Evolutionary conservation across 2,329 filamentous ascomycete genomes (phyloP).

Genomic region (Phaeoacremonium minimum): DNA sequence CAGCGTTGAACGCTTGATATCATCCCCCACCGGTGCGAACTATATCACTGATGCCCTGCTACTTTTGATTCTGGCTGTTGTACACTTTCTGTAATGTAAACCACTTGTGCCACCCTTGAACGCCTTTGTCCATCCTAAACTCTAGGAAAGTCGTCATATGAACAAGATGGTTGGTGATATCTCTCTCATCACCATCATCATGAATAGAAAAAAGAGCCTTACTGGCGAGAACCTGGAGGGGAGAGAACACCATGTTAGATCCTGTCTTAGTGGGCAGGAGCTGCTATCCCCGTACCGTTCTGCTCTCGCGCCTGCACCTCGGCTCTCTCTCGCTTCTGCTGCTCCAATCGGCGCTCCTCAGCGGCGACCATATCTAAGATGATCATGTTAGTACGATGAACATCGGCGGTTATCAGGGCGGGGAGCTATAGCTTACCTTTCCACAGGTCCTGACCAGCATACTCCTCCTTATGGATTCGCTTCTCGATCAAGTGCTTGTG

Average conservation of each 20-base stretch:
- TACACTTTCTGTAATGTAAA: not conserved
- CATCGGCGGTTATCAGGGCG: not conserved
- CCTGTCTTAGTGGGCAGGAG: conserved; percentile 14
- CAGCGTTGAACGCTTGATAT: too few species aligned
- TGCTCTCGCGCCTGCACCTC: conserved; percentile 11
- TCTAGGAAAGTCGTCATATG: too few species aligned
- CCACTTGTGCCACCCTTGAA: too few species aligned
- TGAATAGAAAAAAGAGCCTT: too few species aligned
- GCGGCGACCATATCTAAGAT: conserved; percentile 72
- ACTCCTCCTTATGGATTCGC: conserved; percentile 80
- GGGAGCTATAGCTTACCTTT: conserved; percentile 55
- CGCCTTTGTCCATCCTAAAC: too few species aligned
- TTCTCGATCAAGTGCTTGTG: conserved; percentile 84
- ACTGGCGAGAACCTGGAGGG: not conserved
- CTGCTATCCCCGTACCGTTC: too few species aligned
- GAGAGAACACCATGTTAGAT: not conserved
- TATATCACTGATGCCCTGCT: too few species aligned
- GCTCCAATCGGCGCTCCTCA: conserved; percentile 60
- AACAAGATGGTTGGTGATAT: too few species aligned
- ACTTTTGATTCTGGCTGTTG: too few species aligned
- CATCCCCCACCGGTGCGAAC: too few species aligned
- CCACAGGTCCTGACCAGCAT: conserved; percentile 90
- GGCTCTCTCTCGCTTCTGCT: conserved; percentile 29
- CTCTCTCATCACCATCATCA: too few species aligned
- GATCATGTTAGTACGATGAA: conserved; percentile 9